phyloP scores from a whole-genome alignment of 2,329 filamentous ascomycete genomes.

The Lachnellula suecica region DNA sequence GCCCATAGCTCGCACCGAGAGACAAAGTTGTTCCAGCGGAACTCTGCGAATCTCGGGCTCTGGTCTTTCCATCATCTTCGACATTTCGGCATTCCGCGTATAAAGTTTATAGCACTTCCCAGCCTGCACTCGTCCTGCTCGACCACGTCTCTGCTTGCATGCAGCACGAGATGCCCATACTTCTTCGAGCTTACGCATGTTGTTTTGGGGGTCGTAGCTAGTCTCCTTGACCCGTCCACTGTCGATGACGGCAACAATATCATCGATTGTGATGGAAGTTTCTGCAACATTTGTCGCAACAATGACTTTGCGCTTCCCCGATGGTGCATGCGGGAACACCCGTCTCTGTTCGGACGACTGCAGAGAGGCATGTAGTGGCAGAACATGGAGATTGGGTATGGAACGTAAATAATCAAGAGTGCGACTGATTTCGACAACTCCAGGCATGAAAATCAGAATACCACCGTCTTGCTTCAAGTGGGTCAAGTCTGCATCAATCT shows the following conservation, averaged over 20 bases:
- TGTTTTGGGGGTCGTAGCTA: constrained; percentile 85
- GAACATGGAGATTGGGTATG: constrained; percentile 69
- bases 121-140: constrained; percentile 88
- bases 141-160: constrained; percentile 89
- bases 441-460: constrained; percentile 93
- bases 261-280: constrained; percentile 97
- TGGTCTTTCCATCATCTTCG: constrained; percentile 81
- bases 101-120: constrained; percentile 96
- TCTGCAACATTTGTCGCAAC: constrained; percentile 96
- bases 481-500: constrained; percentile 75
- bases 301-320: constrained; percentile 85
- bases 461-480: constrained; percentile 70
- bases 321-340: constrained; percentile 76
- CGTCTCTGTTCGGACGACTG: constrained; percentile 83
- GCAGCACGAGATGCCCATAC: constrained; percentile 93
- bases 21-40: constrained; percentile 88
- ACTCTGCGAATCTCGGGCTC: constrained; percentile 94
- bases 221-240: constrained; percentile 96
- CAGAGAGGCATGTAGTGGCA: constrained; percentile 90
- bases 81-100: constrained; percentile 76
- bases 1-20: constrained; percentile 95
- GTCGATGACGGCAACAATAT: constrained; percentile 94
- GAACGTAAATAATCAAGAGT: constrained; percentile 67
- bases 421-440: constrained; percentile 86
- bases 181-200: constrained; percentile 92